Evolutionary conservation across 1,139 yeast species (phyloP).

Genomic region (Saccharomyces hybrid): DNA sequence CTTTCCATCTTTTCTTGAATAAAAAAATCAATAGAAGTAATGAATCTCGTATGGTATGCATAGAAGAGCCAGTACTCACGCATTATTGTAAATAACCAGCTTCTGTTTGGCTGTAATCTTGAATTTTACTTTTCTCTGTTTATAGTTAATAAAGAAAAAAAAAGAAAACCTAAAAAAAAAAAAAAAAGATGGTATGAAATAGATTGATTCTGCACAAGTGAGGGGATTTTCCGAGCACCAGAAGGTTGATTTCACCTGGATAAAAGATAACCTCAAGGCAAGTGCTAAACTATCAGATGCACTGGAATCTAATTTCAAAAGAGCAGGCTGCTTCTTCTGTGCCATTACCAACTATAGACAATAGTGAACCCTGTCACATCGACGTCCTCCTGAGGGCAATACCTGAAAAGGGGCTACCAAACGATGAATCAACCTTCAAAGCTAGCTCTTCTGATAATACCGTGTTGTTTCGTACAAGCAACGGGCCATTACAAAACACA

Average conservation of each 20-base stretch:
- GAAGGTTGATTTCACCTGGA: neutral
- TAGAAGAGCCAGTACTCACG: neutral
- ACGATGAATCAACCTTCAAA: neutral
- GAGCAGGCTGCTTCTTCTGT: neutral
- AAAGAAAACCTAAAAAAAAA: neutral
- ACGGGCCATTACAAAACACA: neutral
- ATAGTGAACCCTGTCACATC: constrained; percentile 1
- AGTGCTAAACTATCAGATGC: constrained; percentile 1
- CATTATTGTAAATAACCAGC: neutral
- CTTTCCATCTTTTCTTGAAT: constrained; percentile 1
- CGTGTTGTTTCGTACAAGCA: neutral
- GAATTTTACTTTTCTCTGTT: neutral
- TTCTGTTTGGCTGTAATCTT: neutral
- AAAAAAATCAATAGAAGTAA: neutral
- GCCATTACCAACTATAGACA: neutral
- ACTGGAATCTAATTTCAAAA: constrained; percentile 4
- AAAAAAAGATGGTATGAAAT: neutral
- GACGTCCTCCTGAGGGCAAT: neutral
- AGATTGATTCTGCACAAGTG: neutral
- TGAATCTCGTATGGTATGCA: neutral
- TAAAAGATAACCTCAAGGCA: neutral
- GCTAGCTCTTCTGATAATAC: neutral
- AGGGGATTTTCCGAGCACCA: neutral
- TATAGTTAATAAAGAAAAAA: neutral
- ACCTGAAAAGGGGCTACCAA: neutral